Percentiles rank a stretch among this genome's conserved stretches.
Conservation (phyloP, 306 rosid genomes). For the Ceratonia siliqua region DNA sequence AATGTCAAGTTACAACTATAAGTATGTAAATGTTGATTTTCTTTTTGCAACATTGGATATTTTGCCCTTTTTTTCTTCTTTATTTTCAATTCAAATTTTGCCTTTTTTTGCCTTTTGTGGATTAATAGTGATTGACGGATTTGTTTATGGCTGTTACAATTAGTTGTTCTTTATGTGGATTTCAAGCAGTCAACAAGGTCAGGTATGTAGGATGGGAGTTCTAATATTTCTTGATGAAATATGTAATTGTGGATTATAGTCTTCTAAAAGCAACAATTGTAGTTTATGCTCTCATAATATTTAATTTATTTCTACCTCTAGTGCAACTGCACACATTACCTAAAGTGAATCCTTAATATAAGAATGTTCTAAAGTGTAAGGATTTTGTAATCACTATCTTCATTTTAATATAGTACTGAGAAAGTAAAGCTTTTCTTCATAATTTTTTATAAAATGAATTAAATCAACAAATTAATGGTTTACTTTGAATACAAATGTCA, state of each 20-base stretch:
- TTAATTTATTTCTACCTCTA: not conserved
- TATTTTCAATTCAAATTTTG: not conserved
- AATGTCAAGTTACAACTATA: no score
- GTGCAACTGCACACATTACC: not conserved
- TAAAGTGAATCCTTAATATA: not conserved
- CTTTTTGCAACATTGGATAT: not conserved
- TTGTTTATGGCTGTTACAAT: conserved; percentile 43
- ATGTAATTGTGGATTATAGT: not conserved
- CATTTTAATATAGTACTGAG: not conserved
- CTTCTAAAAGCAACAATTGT: not conserved
- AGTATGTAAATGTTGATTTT: conserved; percentile 30
- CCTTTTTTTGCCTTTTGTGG: not conserved
- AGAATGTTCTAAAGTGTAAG: not conserved
- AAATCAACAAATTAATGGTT: not conserved
- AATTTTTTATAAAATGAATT: not conserved
- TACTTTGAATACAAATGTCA: not conserved
- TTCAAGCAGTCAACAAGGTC: conserved; percentile 66
- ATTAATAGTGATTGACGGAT: not conserved
- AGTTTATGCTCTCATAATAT: not conserved
- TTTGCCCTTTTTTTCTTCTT: not conserved
- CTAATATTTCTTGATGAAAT: conserved; percentile 4
- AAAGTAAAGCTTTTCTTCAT: not conserved
- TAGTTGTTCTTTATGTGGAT: conserved; percentile 83
- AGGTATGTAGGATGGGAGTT: conserved; percentile 46
- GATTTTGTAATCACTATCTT: not conserved